Base-by-base conservation (phyloP, 805 yeast genomes). In the Wickerhamiella cacticola region DNA sequence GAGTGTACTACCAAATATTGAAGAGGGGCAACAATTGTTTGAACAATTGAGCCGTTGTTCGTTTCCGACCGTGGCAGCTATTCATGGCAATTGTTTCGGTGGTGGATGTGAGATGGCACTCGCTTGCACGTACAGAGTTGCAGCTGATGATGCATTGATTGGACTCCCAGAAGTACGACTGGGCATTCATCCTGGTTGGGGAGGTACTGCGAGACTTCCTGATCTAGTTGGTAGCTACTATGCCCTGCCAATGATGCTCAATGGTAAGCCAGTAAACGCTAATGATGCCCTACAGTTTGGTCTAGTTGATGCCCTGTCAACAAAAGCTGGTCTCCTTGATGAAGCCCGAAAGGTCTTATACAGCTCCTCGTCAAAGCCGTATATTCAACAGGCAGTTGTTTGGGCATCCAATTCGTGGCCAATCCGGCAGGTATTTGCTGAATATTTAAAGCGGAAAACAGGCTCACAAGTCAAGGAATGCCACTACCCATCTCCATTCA, bases 41-140 rank as follows among this genome's bases (percentile, higher is more conserved):
- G 31, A 18, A 9, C 16, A 6, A 5, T 35, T 34, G 5, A 35
- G 23, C 5, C n/a, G 23, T 13, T 22, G 24, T 21, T n/a, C 31
- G 35, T 35, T 44, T 19, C 47, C 47, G 2, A 34, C 47, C 3
- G 47, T 44, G n/a, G 41, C 47, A 18, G 34, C 34, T 21, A 35
- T 74, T 33, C 70, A 69, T 52, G 78, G 78, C 8, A 70, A 60
- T 53, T 76, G 76, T 7, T 65, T 74, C 9, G 78, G 78, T 19
- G 78, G 78, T 13, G 78, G 78, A 15, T 71, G 74, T 50, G 78
- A 74, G 54, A 56, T 74, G 35, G 77, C 78, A 18, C 70, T 74
- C 75, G 62, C 66, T 59, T 44, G 47, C 15, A 35, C 33, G 3
- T 24, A 44, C 23, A 41, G 47, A 13, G 28, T 44, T 4, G 47